Evolutionary conservation across 2,329 filamentous ascomycete genomes (phyloP).

Genomic region (Cadophora sp.): DNA sequence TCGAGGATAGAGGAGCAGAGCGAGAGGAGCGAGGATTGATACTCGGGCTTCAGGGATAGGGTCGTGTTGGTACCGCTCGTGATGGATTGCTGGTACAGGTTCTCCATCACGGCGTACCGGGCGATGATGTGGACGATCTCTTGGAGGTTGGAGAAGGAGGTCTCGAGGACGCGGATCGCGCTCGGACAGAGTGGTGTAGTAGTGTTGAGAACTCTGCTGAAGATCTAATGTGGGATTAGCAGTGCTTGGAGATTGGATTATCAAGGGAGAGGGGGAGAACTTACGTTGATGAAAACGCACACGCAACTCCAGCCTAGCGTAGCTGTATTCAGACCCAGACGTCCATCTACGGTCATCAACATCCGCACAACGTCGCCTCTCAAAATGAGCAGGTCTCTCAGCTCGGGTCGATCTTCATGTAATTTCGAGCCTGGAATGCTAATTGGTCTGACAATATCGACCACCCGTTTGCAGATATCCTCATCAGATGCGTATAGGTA

Average conservation of each 20-base stretch:
- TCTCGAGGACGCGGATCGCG: not conserved
- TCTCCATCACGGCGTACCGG: conserved; percentile 38
- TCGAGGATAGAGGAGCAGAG: conserved; percentile 27
- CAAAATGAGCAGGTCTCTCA: conserved; percentile 13
- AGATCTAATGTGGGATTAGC: conserved; percentile 16
- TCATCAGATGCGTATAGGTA: not conserved
- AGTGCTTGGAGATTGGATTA: not conserved
- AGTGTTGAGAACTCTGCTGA: conserved; percentile 11
- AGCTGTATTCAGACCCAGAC: conserved; percentile 30
- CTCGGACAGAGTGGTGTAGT: not conserved
- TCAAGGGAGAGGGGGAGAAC: not conserved
- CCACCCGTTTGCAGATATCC: conserved; percentile 14
- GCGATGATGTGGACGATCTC: conserved; percentile 32
- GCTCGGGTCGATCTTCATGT: conserved; percentile 2
- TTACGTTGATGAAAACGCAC: conserved; percentile 20
- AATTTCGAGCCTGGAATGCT: not conserved
- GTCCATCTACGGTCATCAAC: conserved; percentile 28
- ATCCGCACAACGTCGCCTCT: conserved; percentile 27
- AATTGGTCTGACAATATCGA: conserved; percentile 10
- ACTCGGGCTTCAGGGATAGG: conserved; percentile 28
- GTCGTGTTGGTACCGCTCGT: conserved; percentile 1
- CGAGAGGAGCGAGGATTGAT: conserved; percentile 21
- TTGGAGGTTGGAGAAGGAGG: conserved; percentile 23
- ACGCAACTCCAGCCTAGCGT: conserved; percentile 32
- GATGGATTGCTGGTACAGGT: conserved; percentile 31